Base-by-base conservation (phyloP, 495 filamentous ascomycete species). In the Echria macrotheca region DNA sequence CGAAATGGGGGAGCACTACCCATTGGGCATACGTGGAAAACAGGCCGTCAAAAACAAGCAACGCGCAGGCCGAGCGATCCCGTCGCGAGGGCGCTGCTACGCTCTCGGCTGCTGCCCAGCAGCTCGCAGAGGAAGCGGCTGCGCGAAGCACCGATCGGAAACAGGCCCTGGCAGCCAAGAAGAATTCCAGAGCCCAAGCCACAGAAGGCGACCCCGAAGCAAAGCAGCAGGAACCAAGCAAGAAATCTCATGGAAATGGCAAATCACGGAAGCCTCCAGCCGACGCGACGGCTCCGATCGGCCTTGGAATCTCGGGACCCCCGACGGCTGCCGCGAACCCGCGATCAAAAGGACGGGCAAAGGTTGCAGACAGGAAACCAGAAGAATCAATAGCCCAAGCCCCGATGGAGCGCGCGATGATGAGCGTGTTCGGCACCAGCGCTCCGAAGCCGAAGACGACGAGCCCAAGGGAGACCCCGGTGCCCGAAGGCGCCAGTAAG, bases 21-120 rank as follows among this genome's bases (percentile, higher is more conserved):
- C 93, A 99, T 63, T 99, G 93, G 93, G 93, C 93, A 44, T 97
- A 96, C 68, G 81, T 81, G 7, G 91, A 96, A 54, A 91, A 94
- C 45, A 78, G 82, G 56, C 70, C 79, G 17, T 85, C 85, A 57
- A 76, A 81, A 52, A 68, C 77, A 10, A 78, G 72, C 24, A 66
- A 72, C 4, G 66, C 71, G 38, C 72, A 77, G 24, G 80, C 78
- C 4, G 87, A 91, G 57, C 76, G 84, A 17, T 81, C 83, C 17
- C 79, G 87, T 39, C 79, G 91, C 40, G 90, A 95, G 52, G 85
- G 81, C 19, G 85, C 84, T 2, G 77, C 83, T 19, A 75, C 83
- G 41, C 75, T 83, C 9, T 83, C 84, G 1, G 80, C 80, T 5
- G 82, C 84, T 6, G 81, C 80, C 35, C 82, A 84, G 53, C 72